Evolutionary conservation across 257 asterid genomes (phyloP).

Genomic region (Fraxinus pennsylvanica): DNA sequence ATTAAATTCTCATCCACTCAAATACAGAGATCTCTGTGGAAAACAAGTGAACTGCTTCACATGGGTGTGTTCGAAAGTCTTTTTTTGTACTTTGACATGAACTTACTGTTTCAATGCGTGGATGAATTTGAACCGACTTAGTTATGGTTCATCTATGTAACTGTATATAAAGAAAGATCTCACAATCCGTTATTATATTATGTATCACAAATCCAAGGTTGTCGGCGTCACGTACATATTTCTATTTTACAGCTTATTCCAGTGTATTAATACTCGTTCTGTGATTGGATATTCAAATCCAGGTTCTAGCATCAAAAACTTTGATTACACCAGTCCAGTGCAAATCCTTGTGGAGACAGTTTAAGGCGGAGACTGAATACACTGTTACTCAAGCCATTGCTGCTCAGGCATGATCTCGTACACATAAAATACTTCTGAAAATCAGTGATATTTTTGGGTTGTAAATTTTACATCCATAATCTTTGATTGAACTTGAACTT

Average conservation of each 20-base stretch:
- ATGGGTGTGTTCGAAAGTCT: not conserved
- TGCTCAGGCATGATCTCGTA: conserved; percentile 68
- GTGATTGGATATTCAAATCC: conserved; percentile 27
- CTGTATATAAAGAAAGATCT: not conserved
- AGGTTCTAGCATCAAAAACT: conserved; percentile 74
- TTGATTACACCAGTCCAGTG: conserved; percentile 93
- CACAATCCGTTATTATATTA: not conserved
- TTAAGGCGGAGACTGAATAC: conserved; percentile 82
- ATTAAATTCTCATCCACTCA: not conserved
- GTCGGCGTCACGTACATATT: not conserved
- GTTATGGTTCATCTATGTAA: not conserved
- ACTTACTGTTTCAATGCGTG: not conserved
- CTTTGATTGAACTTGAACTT: conserved; percentile 4
- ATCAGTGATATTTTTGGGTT: conserved; percentile 5
- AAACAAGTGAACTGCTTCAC: not conserved
- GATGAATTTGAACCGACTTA: not conserved
- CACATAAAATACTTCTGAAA: conserved; percentile 9
- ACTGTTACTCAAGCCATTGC: conserved; percentile 88
- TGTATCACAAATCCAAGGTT: not conserved
- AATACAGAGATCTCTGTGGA: not conserved
- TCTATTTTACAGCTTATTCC: not conserved
- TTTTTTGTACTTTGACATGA: not conserved
- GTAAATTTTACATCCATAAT: not conserved
- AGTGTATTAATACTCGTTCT: conserved; percentile 21
- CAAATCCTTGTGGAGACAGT: conserved; percentile 90